Evolutionary conservation across 345 rosid species (phyloP).

Genomic region (Rhizophora mangle): DNA sequence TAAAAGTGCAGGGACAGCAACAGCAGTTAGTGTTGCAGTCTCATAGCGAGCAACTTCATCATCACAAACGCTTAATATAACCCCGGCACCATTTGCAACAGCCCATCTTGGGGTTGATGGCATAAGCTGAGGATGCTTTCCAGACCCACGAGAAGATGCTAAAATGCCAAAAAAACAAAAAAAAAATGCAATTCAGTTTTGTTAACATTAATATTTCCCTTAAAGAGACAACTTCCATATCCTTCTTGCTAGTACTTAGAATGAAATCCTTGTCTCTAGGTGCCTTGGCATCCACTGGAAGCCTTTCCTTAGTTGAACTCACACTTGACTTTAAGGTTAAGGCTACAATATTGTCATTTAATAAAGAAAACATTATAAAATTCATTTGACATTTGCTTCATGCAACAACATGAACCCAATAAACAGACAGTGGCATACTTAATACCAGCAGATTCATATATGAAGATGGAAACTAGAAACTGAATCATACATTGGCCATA

Average conservation of each 20-base stretch:
- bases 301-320: no score
- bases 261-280: no score
- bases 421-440: constrained; percentile 2
- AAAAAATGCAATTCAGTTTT: constrained; percentile 1
- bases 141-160: constrained; percentile 91
- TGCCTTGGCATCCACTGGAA: no score
- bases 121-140: constrained; percentile 96
- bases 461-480: background rate
- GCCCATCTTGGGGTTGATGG: constrained; percentile 98
- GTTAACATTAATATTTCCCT: constrained; percentile 1
- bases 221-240: constrained; percentile 9
- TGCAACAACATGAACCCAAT: no score
- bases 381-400: no score
- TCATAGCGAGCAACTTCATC: constrained; percentile 96
- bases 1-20: constrained; percentile 94
- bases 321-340: no score
- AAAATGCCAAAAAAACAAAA: constrained; percentile 38
- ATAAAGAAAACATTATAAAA: no score
- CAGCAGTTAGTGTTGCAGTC: constrained; percentile 92
- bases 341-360: no score
- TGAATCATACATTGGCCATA: background rate
- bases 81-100: constrained; percentile 99
- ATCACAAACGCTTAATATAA: constrained; percentile 91
- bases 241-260: constrained; percentile 4
- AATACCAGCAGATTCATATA: background rate